Evolutionary conservation across 345 rosid species (phyloP).

Genomic region (Gossypium mustelinum): DNA sequence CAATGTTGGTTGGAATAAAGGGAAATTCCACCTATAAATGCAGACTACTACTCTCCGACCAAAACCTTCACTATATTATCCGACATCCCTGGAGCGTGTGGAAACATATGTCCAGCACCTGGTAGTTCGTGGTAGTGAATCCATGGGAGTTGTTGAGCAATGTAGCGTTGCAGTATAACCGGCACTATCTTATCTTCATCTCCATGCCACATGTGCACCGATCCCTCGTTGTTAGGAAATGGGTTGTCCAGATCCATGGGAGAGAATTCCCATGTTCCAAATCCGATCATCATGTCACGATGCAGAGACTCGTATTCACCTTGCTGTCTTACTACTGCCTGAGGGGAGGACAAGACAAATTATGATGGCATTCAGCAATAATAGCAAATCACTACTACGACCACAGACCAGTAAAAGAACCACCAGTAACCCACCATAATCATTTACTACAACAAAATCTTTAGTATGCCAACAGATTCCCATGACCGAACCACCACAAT

Average conservation of each 20-base stretch:
- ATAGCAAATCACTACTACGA: background rate
- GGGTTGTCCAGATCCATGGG: slow-evolving; percentile 50
- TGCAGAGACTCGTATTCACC: slow-evolving; percentile 46
- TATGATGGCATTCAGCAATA: background rate
- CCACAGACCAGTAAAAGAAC: background rate
- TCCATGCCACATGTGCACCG: slow-evolving; percentile 52
- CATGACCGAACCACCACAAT: background rate
- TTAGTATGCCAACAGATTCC: slow-evolving; percentile 1
- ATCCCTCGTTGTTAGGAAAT: slow-evolving; percentile 36
- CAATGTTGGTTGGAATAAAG: background rate
- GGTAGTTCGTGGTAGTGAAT: slow-evolving; percentile 35
- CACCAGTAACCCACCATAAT: background rate
- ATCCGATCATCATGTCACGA: slow-evolving; percentile 40
- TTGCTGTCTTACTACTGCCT: slow-evolving; percentile 31
- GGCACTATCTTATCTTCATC: slow-evolving; percentile 39
- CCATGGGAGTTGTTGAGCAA: slow-evolving; percentile 41
- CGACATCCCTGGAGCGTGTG: slow-evolving; percentile 4
- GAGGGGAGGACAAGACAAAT: background rate
- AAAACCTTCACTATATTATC: background rate
- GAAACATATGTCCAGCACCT: slow-evolving; percentile 33
- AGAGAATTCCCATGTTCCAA: slow-evolving; percentile 54
- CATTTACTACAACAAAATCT: background rate
- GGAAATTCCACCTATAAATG: background rate
- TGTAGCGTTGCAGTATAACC: slow-evolving; percentile 26
- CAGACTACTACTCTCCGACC: slow-evolving; percentile 7